Percentiles rank a stretch among this genome's conserved stretches.
phyloP scores from a whole-genome alignment of 768 basidiomycete species.

The Leucocoprinus birnbaumii region DNA sequence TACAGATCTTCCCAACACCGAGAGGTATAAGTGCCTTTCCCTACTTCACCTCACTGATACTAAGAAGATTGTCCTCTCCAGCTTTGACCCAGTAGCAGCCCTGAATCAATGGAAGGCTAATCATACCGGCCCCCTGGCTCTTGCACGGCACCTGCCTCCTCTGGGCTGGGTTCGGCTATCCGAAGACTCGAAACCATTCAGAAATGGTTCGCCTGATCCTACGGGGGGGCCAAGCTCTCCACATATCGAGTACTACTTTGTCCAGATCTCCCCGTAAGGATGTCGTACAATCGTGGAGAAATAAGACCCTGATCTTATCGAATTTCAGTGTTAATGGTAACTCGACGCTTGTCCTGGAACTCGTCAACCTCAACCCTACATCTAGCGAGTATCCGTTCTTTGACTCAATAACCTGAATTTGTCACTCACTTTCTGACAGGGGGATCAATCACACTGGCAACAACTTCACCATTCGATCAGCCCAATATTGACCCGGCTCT shows the following conservation, averaged over 20 bases:
- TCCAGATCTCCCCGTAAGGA: no score
- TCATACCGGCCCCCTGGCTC: conserved; percentile 10
- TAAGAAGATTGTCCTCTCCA: background rate
- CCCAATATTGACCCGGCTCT: conserved; percentile 39
- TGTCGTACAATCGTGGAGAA: no score
- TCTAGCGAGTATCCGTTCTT: background rate
- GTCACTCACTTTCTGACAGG: conserved; percentile 7
- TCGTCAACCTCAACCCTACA: background rate
- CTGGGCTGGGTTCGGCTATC: conserved; percentile 13
- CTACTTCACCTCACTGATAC: background rate
- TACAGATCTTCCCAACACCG: background rate
- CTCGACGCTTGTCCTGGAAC: background rate
- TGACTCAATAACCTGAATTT: no score
- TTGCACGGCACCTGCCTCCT: background rate
- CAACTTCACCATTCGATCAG: conserved; percentile 35
- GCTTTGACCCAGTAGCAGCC: conserved; percentile 1
- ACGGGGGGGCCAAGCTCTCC: conserved; percentile 11
- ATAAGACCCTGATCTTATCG: no score
- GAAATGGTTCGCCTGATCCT: conserved; percentile 4
- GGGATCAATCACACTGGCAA: conserved; percentile 27
- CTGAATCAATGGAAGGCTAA: conserved; percentile 1
- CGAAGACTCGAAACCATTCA: conserved; percentile 6
- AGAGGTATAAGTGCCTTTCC: background rate
- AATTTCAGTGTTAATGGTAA: background rate
- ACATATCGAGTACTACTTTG: conserved; percentile 13